A percentile compares a stretch with the other conserved stretches of the same genome.
phyloP scores from a whole-genome alignment of 495 filamentous ascomycete genomes.

The Aspergillus leporis region DNA sequence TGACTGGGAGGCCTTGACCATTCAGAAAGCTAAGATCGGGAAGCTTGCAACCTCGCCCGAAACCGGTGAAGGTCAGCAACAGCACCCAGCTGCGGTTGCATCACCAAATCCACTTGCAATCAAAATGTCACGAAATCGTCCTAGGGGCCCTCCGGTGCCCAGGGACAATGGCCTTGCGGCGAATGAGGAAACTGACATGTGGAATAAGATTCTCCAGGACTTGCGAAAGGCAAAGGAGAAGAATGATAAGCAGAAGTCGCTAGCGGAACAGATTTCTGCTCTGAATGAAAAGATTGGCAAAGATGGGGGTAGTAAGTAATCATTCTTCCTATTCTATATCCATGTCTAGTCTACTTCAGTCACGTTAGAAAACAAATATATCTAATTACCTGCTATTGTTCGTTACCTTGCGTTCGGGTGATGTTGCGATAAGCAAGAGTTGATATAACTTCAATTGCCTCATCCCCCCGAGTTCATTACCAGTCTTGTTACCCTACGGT shows the following conservation, averaged over 20 bases:
- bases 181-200: constrained; percentile 65
- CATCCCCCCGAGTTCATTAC: background rate
- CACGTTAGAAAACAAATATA: background rate
- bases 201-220: constrained; percentile 62
- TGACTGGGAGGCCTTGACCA: constrained; percentile 25
- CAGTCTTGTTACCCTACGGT: background rate
- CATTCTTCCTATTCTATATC: constrained; percentile 7
- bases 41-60: constrained; percentile 9
- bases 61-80: constrained; percentile 4
- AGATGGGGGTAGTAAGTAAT: constrained; percentile 44
- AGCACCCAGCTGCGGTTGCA: constrained; percentile 11
- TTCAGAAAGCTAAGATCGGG: constrained; percentile 18
- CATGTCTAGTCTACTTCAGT: background rate
- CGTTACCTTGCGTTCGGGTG: background rate
- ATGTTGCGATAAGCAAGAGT: background rate
- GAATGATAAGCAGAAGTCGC: constrained; percentile 52
- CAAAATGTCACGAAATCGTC: constrained; percentile 49
- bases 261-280: constrained; percentile 54
- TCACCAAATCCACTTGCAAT: background rate
- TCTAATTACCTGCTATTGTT: background rate
- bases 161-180: constrained; percentile 51
- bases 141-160: constrained; percentile 38
- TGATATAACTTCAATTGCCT: background rate
- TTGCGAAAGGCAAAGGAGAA: constrained; percentile 61
- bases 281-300: constrained; percentile 51